Percentiles rank a stretch among this genome's conserved stretches.
Evolutionary conservation across 192 early-diverging fungal genomes (phyloP).

Genomic region (Rhizoclosmatium globosum): DNA sequence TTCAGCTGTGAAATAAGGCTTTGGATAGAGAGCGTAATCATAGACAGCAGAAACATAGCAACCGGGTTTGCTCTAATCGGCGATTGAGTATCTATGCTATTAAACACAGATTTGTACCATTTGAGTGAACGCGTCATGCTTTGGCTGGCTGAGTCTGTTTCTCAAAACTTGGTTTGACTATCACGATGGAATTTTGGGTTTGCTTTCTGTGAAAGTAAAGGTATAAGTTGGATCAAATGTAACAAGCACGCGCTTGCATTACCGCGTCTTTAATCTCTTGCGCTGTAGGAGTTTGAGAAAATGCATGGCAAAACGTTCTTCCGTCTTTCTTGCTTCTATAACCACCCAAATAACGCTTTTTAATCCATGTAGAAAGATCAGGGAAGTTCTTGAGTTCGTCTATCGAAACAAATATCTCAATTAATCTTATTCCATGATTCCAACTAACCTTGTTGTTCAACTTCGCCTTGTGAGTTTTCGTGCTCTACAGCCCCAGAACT

Average conservation of each 20-base stretch:
- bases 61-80: constrained; percentile 51
- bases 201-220: constrained; percentile 12
- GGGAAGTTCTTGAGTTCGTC: not conserved
- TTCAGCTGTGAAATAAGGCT: constrained; percentile 56
- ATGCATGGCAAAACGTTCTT: constrained; percentile 60
- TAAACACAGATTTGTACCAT: constrained; percentile 54
- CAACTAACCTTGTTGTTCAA: too few relatives aligned
- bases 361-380: constrained; percentile 43
- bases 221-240: constrained; percentile 1
- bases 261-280: constrained; percentile 60
- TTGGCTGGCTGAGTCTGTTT: constrained; percentile 51
- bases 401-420: too few relatives aligned
- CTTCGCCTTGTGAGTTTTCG: too few relatives aligned
- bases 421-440: too few relatives aligned
- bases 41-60: constrained; percentile 47
- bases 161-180: constrained; percentile 61
- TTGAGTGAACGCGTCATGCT: constrained; percentile 55
- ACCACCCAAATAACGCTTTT: constrained; percentile 63
- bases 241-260: constrained; percentile 30
- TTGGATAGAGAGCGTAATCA: constrained; percentile 48
- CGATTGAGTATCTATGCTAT: not conserved
- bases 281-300: constrained; percentile 64
- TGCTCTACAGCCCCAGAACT: too few relatives aligned
- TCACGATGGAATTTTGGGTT: constrained; percentile 58
- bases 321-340: constrained; percentile 50